Evolutionary conservation across 1,284 basidiomycete genomes (phyloP), one percentile per base, ranked within the genome.

Genomic region (Polyporus tsugae): DNA sequence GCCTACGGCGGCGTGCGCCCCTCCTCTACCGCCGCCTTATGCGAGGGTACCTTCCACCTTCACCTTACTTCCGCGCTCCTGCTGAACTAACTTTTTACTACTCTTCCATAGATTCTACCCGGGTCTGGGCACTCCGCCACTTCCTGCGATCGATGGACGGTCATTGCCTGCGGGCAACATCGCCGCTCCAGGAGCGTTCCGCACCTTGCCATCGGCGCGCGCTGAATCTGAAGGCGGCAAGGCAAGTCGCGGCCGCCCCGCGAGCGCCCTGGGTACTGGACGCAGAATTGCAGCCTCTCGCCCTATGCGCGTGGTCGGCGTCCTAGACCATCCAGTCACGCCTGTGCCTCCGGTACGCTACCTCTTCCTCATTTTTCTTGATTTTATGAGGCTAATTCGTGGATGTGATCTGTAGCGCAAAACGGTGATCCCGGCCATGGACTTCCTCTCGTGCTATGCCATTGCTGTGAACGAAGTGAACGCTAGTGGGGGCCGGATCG

Each of bases 381-480:
- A 17, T 36, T 49, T 15, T 3, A 22, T 22, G 19, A 52, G 9
- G 63, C 65, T 60, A 41, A 70, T 46, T 29, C 6, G 22, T 29
- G 36, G 57, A 7, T 46, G 17, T 58, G 41, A 17, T 39, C 29
- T 68, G 35, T 74, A 94, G 92, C 86, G 94, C 66, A 93, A 89
- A 75, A 94, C 92, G 13, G 89, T 91, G 74, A 96, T 98, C 65
- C 96, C 96, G 0, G 95, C 95, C 0, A 92, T 99, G 82, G 97
- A 99, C 79, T 97, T 97, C 78, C 83, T 99, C 70, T 95, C 92
- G 2, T 96, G 94, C 75, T 97, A 97, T 80, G 95, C 95, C 0
- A 96, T 96, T 68, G 94, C 94, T 5, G 95, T 96, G 38, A 95
- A 94, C 73, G 91, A 94, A 78, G 95, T 97, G 33, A 98, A 98